Evolutionary conservation across 2,329 filamentous ascomycete species (phyloP), one percentile per base, ranked within the genome.

Genomic region (Penicillium sp.): DNA sequence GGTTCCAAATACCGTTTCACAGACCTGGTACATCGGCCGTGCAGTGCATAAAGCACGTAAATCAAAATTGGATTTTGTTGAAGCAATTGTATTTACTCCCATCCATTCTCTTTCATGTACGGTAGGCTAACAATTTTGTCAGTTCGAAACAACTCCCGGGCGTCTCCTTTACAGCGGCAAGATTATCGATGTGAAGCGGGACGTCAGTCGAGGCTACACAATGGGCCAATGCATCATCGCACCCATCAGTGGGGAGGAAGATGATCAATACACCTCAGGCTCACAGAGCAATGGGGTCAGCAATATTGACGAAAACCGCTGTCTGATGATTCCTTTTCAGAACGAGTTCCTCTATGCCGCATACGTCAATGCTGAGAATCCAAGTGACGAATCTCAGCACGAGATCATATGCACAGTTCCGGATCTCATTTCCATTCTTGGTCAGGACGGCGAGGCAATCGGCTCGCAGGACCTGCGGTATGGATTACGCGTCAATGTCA

Each of bases 401-500:
- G 52, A 58, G 14, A 39, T 60, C 3, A 54, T 62, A 21, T 73
- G 59, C 54, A 69, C 67, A 1, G 70, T 72, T 3, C 71, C 71
- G 2, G 74, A 75, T 52, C 59, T 75, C 7, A 73, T 75, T 23
- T 70, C 69, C 14, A 68, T 77, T 19, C 48, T 76, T 3, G 73
- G 70, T 31, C 70, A 71, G 16, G 78, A 81, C 44, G 79, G 80
- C 0, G 78, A 79, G 45, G 80, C 79, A 0, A 72, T 83, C 4
- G 80, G 80, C 0, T 79, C 80, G 0, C 76, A 78, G 13, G 80
- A 83, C 21, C 67, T 81, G 26, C 72, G 80, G 9, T 84, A 83
- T 50, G 81, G 81, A 0, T 59, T 83, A 2, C 70, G 75, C 3
- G 81, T 83, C 0, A 77, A 67, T 28, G 80, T 83, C 0, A 77